These are phyloP conservation scores for Monosporascus ibericus DNA, from an alignment of 2,329 filamentous ascomycete genomes.

Conservation along the genomic window DNA sequence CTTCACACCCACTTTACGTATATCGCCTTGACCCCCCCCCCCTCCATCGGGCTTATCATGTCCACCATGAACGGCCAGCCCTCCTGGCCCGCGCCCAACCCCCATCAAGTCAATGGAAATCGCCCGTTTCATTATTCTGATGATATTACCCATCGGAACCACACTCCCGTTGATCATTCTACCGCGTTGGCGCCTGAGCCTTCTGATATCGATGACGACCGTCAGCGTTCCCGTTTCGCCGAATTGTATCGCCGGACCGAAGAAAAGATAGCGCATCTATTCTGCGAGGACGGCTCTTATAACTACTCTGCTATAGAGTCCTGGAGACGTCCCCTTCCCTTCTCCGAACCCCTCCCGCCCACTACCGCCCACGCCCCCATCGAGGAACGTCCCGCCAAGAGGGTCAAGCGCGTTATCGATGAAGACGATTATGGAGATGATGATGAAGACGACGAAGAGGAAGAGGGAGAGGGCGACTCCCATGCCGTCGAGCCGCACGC, in stretches of 20 bases:
- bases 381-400: constrained; percentile 62
- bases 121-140: constrained; percentile 53
- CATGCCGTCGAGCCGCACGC: constrained; percentile 36
- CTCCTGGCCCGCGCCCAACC: constrained; percentile 56
- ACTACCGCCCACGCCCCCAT: constrained; percentile 54
- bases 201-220: constrained; percentile 62
- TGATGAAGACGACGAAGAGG: constrained; percentile 62
- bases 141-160: constrained; percentile 48
- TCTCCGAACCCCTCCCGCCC: constrained; percentile 39
- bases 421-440: constrained; percentile 86
- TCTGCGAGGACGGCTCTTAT: constrained; percentile 52
- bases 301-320: constrained; percentile 48
- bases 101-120: constrained; percentile 40
- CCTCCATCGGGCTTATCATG: constrained; percentile 50
- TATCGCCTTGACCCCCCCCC: constrained; percentile 41
- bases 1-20: constrained; percentile 32
- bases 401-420: constrained; percentile 70
- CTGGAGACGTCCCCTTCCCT: constrained; percentile 38
- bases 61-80: constrained; percentile 61
- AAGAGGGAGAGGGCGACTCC: constrained; percentile 48
- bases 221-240: constrained; percentile 66
- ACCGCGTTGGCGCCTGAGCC: constrained; percentile 54
- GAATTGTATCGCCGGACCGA: constrained; percentile 74
- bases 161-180: constrained; percentile 45
- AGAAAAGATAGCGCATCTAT: constrained; percentile 70